Evolutionary conservation across 2,329 filamentous ascomycete genomes (phyloP).

Genomic region (Botryotinia globosa): DNA sequence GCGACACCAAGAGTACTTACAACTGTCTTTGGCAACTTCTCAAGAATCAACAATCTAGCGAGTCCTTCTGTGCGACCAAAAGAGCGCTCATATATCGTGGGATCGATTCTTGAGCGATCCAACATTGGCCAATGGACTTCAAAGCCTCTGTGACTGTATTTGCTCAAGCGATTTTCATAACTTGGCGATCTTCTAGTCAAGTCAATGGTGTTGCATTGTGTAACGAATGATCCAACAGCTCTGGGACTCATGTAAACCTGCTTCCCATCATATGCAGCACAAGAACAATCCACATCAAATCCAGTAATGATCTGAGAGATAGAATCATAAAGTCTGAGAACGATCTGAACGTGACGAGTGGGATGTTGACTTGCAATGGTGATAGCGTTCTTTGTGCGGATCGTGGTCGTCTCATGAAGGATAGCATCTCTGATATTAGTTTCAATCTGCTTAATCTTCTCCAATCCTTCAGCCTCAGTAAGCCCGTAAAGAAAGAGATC

Average conservation of each 20-base stretch:
- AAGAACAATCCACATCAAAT: constrained; percentile 84
- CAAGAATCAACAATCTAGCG: constrained; percentile 74
- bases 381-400: constrained; percentile 83
- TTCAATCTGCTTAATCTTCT: constrained; percentile 85
- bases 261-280: constrained; percentile 74
- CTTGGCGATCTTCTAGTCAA: constrained; percentile 77
- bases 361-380: constrained; percentile 85
- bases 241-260: constrained; percentile 78
- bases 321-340: constrained; percentile 80
- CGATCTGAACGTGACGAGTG: constrained; percentile 78
- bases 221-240: constrained; percentile 74
- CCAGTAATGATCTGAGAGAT: constrained; percentile 82
- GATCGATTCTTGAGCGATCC: constrained; percentile 73
- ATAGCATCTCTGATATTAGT: constrained; percentile 70
- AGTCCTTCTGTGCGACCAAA: constrained; percentile 74
- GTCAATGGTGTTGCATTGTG: constrained; percentile 78
- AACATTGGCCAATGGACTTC: constrained; percentile 78
- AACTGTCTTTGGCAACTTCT: constrained; percentile 67
- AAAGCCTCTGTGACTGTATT: constrained; percentile 81
- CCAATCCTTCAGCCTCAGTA: constrained; percentile 70
- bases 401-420: constrained; percentile 76
- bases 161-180: constrained; percentile 82
- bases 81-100: constrained; percentile 81
- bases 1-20: constrained; percentile 1
- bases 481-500: constrained; percentile 83